A percentile compares a stretch with the other conserved stretches of the same genome.
These are phyloP conservation scores for Saccharomycopsis sp. DNA, from an alignment of 805 yeast species.

Conservation along the genomic window DNA sequence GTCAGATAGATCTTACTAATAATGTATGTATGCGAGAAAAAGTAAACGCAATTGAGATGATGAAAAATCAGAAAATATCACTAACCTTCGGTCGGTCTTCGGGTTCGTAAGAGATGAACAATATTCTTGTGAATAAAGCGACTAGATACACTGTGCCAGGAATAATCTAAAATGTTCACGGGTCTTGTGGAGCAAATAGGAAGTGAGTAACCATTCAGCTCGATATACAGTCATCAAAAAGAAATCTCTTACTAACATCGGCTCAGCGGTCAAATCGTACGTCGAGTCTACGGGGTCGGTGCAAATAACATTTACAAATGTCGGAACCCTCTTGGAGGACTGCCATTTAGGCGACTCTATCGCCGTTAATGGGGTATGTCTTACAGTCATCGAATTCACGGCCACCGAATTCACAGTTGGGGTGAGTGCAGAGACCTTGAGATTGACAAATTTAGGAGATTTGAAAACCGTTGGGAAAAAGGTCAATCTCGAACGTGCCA, in stretches of 20 bases:
- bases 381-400: constrained; percentile 81
- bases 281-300: neutral
- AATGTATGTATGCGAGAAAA: neutral
- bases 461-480: constrained; percentile 44
- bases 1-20: neutral
- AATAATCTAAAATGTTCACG: neutral
- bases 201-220: constrained; percentile 3
- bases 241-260: neutral
- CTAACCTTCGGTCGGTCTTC: too few relatives aligned
- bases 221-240: too few relatives aligned
- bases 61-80: too few relatives aligned
- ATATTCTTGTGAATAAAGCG: too few relatives aligned
- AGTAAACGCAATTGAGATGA: neutral
- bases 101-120: too few relatives aligned
- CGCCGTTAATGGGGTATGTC: constrained; percentile 80
- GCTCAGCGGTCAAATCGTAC: neutral
- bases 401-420: constrained; percentile 73
- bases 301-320: neutral
- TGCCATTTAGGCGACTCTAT: constrained; percentile 93
- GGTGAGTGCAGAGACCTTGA: constrained; percentile 83
- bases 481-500: constrained; percentile 91
- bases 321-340: constrained; percentile 47
- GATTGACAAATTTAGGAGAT: constrained; percentile 67
- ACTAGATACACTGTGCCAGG: too few relatives aligned
- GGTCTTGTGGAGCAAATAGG: constrained; percentile 10